Evolutionary conservation across 129 eudicot species (phyloP).

Genomic region (Oenanthe sinensis): DNA sequence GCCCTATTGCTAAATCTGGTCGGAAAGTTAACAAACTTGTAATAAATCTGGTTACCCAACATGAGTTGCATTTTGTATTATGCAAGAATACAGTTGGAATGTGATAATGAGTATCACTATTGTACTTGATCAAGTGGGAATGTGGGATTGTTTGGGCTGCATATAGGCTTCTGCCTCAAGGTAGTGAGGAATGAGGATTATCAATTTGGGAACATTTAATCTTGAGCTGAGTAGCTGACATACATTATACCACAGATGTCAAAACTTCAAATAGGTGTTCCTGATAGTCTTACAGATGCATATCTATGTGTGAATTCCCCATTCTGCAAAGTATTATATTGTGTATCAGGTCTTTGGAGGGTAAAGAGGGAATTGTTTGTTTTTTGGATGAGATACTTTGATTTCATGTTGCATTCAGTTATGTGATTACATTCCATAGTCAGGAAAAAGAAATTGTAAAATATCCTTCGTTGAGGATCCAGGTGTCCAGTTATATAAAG

Average conservation of each 20-base stretch:
- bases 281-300: not conserved
- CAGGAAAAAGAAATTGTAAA: no score
- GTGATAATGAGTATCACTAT: not conserved
- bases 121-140: not conserved
- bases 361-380: not conserved
- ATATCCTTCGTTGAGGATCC: not conserved
- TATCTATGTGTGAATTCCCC: not conserved
- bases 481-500: not conserved
- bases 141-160: not conserved
- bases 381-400: not conserved
- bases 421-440: not conserved
- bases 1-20: not conserved
- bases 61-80: not conserved
- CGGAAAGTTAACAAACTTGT: not conserved
- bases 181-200: not conserved
- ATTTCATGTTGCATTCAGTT: not conserved
- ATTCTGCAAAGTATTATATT: not conserved
- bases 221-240: not conserved
- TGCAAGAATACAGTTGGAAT: not conserved
- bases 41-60: not conserved
- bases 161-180: not conserved
- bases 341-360: not conserved
- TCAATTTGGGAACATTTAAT: not conserved
- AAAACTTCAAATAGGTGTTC: not conserved
- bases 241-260: not conserved